phyloP scores from a whole-genome alignment of 331 rosid species.

The Erythrophleum ivorense region DNA sequence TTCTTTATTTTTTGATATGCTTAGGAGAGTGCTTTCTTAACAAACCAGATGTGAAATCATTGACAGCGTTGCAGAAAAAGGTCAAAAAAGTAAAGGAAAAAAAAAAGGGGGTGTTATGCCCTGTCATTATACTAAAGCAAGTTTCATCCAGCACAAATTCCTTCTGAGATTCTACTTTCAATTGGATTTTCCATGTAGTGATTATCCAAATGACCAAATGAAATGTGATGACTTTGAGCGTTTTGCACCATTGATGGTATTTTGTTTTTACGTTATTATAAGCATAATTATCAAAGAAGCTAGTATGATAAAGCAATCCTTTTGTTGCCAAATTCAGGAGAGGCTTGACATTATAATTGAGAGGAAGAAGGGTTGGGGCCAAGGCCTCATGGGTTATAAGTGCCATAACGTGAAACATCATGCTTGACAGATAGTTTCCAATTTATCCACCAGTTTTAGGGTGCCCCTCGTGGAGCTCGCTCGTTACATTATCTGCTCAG shows the following conservation, averaged over 20 bases:
- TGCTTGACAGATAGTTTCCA: slow-evolving; percentile 53
- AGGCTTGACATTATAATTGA: slow-evolving; percentile 36
- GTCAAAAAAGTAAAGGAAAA: slow-evolving; percentile 19
- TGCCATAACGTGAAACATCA: slow-evolving; percentile 74
- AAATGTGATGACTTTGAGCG: slow-evolving; percentile 35
- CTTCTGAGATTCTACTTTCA: no score
- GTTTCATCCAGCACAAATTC: no score
- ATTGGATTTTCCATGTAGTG: neutral
- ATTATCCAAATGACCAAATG: slow-evolving; percentile 31
- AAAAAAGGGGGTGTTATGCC: slow-evolving; percentile 28
- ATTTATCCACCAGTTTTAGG: slow-evolving; percentile 37
- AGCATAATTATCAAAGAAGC: slow-evolving; percentile 53
- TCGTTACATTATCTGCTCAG: slow-evolving; percentile 34
- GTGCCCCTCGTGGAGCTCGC: slow-evolving; percentile 58
- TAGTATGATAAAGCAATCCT: slow-evolving; percentile 48
- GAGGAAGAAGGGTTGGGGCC: slow-evolving; percentile 40
- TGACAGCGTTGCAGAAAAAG: slow-evolving; percentile 39
- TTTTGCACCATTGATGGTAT: slow-evolving; percentile 54
- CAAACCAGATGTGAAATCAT: slow-evolving; percentile 45
- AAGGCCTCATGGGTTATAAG: slow-evolving; percentile 76
- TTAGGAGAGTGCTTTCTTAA: slow-evolving; percentile 2
- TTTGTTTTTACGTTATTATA: slow-evolving; percentile 66
- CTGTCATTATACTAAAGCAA: slow-evolving; percentile 18
- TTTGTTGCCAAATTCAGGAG: slow-evolving; percentile 49
- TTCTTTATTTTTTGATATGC: neutral